Base-by-base conservation (phyloP, 176 grass and related monocot genomes). In the Cenchrus fungigraminus region DNA sequence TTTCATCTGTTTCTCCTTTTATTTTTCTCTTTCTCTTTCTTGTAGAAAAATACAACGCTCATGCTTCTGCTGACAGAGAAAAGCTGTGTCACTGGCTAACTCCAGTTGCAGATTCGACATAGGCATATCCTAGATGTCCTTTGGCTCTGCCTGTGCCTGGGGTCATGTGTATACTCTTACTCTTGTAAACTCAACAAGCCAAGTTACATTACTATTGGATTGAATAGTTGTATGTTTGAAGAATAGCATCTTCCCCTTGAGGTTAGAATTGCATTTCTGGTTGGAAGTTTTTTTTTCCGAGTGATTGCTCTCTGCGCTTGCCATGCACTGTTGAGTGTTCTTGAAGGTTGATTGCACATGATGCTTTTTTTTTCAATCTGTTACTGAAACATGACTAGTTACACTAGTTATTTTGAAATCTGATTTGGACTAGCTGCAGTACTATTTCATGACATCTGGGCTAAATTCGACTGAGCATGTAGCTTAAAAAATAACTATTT, bases 191-290 rank as follows among this genome's bases (percentile, higher is more conserved):
- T 20, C 40, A 20, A 73, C 68, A 20, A 15, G 13, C 31, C 76
- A 79, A 56, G n/a, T 74, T 42, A 65, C 19, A 32, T 74, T 65
- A 72, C 31, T 80, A 58, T 80, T 80, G 43, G 29, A 34, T 75
- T 20, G 40, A 14, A 10, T 8, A 57, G 16, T 34, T 65, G 74
- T 79, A 50, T 74, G 80, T 74, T 15, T 80, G 40, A 74, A 42
- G 62, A 47, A 77, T 68, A 76, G 34, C 49, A 84, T 17, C 37
- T 69, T n/a, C 44, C 5, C 17, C 40, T 69, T 69, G 40, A 45
- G 9, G 68, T 22, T 71, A 46, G 68, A 45, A 46, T 71, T 13
- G 12, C 2, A 71, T 25, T 71, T 71, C 19, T 22, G 10, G 47
- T 20, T 47, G 10, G 44, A 25, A 46, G 43, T 25, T 71, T 7